Percentiles rank a stretch among this genome's conserved stretches.
Conservation (phyloP, 1,284 basidiomycete species). For the Tranzscheliella williamsii region DNA sequence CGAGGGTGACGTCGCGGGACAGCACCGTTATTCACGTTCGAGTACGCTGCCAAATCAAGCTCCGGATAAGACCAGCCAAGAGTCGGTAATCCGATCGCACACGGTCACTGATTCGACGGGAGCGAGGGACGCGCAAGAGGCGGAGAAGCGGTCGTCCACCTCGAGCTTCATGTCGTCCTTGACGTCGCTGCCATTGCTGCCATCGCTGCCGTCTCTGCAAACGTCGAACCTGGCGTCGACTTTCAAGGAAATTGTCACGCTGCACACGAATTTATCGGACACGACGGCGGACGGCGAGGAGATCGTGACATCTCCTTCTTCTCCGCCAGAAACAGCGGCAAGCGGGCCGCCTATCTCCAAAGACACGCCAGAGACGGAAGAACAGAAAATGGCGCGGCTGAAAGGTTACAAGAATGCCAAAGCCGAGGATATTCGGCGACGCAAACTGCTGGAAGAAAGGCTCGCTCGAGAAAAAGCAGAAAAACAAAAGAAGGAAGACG, state of each 20-base stretch:
- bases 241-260: conserved; percentile 21
- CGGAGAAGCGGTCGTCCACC: not conserved
- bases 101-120: not conserved
- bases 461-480: conserved; percentile 8
- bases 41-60: conserved; percentile 4
- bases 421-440: conserved; percentile 34
- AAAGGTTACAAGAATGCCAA: conserved; percentile 45
- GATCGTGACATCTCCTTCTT: not conserved
- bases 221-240: conserved; percentile 7
- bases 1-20: not conserved
- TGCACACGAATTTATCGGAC: conserved; percentile 6
- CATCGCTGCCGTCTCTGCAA: conserved; percentile 1
- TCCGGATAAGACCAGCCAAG: conserved; percentile 3
- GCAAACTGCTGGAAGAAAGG: conserved; percentile 15
- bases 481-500: conserved; percentile 3
- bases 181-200: conserved; percentile 7
- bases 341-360: not conserved
- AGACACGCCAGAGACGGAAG: conserved; percentile 3
- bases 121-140: not conserved
- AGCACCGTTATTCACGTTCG: too few species aligned
- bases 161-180: conserved; percentile 1
- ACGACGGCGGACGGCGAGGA: conserved; percentile 31
- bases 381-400: conserved; percentile 15
- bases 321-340: not conserved
- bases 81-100: conserved; percentile 1